Evolutionary conservation across 2,329 filamentous ascomycete species (phyloP), one percentile per base, ranked within the genome.

Genomic region (Scedosporium boydii): DNA sequence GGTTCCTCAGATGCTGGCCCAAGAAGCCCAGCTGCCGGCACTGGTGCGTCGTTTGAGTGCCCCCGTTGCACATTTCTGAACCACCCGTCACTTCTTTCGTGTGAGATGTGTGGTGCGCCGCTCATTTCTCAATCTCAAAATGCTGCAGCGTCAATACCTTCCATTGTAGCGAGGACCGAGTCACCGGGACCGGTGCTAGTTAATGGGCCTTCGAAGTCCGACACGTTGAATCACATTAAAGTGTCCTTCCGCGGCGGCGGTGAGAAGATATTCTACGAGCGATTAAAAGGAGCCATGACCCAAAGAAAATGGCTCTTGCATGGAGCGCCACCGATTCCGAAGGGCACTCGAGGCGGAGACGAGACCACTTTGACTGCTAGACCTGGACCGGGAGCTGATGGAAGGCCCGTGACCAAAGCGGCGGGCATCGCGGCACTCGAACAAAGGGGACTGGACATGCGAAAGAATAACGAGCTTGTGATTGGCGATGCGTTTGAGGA

Each of bases 401-500:
- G 18, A 18, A 60, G 41, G 21, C 53, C 71, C 70, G 64, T 72
- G 73, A 63, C 77, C 56, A 90, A 89, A 66, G 85, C 88, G 0
- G 90, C 91, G 3, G 95, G 95, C 2, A 97, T 99, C 68, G 93
- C 93, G 9, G 93, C 93, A 0, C 81, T 99, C 1, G 95, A 99
- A 73, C 88, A 91, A 69, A 86, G 92, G 65, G 90, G 91, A 0
- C 76, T 93, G 5, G 90, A 93, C 68, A 85, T 92, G 70, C 88
- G 91, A 63, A 93, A 91, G 76, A 96, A 96, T 73, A 98, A 97
- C 68, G 92, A 97, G 73, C 77, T 91, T 9, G 87, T 97, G 59
- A 96, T 99, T 66, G 93, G 93, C 27, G 92, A 85, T 66, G 93
- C 95, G 0, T 99, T 99, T 69, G 93, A 97, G 72, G 95, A 99